Percentiles rank a stretch among this genome's conserved stretches.
Evolutionary conservation across 2,329 filamentous ascomycete species (phyloP).

Genomic region (Diplodia intermedia): DNA sequence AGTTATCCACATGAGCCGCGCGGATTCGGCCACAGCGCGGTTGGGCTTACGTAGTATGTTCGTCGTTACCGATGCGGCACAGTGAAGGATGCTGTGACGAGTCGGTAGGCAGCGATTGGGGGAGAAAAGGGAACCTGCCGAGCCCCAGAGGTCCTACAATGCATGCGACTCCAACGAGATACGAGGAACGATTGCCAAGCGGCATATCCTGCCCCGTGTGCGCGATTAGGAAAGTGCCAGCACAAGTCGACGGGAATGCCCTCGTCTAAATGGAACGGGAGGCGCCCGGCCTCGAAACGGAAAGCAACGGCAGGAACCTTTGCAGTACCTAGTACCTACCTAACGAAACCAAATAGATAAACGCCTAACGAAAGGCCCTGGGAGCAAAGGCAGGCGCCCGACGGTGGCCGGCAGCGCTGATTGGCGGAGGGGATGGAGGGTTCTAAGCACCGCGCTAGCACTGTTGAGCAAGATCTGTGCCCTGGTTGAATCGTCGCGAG

Average conservation of each 20-base stretch:
- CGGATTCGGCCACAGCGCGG: not conserved
- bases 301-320: too few relatives aligned
- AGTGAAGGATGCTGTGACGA: not conserved
- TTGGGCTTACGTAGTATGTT: not conserved
- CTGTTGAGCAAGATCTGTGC: not conserved
- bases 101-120: not conserved
- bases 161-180: not conserved
- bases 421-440: not conserved
- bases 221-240: not conserved
- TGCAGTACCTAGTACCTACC: too few relatives aligned
- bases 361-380: too few relatives aligned
- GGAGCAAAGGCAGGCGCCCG: not conserved
- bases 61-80: constrained; percentile 6
- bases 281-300: too few relatives aligned
- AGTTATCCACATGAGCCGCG: constrained; percentile 1
- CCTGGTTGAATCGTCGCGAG: not conserved
- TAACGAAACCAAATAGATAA: too few relatives aligned
- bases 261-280: too few relatives aligned
- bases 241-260: not conserved
- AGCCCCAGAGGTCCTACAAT: not conserved
- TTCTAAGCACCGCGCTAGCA: not conserved
- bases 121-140: not conserved
- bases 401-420: not conserved
- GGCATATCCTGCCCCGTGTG: not conserved
- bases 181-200: not conserved